phyloP scores from a whole-genome alignment of 495 filamentous ascomycete genomes.

The Chaetomium fimeti region DNA sequence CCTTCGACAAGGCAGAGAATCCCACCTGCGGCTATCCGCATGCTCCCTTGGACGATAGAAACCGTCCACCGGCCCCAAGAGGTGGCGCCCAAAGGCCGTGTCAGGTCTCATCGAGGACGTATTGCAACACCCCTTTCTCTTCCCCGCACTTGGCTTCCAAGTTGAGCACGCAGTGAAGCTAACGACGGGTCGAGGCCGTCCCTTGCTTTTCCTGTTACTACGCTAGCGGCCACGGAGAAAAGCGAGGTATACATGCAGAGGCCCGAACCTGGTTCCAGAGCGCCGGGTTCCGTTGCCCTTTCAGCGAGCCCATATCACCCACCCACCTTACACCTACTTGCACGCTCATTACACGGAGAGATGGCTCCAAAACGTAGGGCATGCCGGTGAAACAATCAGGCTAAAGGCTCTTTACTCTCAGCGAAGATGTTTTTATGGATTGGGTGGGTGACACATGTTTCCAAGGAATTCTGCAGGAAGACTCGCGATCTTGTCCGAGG shows the following conservation, averaged over 20 bases:
- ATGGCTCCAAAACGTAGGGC: background rate
- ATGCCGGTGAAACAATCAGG: background rate
- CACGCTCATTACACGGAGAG: background rate
- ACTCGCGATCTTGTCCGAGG: constrained; percentile 7
- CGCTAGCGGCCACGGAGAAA: background rate
- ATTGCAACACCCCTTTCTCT: constrained; percentile 1
- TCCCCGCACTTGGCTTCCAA: background rate
- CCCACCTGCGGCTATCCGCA: constrained; percentile 21
- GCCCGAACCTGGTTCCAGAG: constrained; percentile 19
- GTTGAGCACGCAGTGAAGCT: constrained; percentile 12
- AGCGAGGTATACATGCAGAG: constrained; percentile 14
- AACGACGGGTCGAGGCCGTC: constrained; percentile 1
- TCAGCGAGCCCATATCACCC: constrained; percentile 20
- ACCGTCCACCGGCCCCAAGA: background rate
- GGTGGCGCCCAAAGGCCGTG: constrained; percentile 12
- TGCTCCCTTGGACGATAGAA: background rate
- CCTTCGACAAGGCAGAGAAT: constrained; percentile 15
- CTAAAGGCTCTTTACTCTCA: background rate
- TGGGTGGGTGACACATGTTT: constrained; percentile 14
- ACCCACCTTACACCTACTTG: background rate
- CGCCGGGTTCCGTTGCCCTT: constrained; percentile 16
- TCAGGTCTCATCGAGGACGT: constrained; percentile 15
- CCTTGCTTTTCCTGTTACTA: background rate
- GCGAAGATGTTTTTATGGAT: background rate
- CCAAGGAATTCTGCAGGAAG: constrained; percentile 4